Base-by-base conservation (phyloP, 257 asterid genomes). In the Ballota nigra region DNA sequence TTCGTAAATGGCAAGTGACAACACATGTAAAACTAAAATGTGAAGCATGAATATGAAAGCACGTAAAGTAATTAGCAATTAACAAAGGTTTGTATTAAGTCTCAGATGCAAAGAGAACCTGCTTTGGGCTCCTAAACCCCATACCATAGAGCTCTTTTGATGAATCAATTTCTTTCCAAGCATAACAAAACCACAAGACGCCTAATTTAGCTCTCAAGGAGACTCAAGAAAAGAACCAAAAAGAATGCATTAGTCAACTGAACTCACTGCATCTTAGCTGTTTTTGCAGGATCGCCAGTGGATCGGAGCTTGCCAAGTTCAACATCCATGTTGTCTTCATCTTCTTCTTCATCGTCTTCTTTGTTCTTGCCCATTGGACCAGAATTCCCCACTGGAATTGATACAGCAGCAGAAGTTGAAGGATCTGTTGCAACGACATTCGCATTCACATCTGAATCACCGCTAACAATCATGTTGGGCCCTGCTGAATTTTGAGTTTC, bases 291-390 rank as follows among this genome's bases (percentile, higher is more conserved):
- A 84, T 92, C 97, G 22, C 86, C 89, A 68, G 78, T 82, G 26
- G 92, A 15, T 11, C 86, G 79, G 52, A 92, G 69, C 80, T 87
- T 95, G 36, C 90, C 89, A 51, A 92, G 86, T 83, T 89, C 95
- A 66, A 89, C 89, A 38, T 92, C 99, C 97, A 95, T 79, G 78
- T 85, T 87, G 79, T 91, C 98, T 72, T 91, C 97, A 29, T 94
- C 97, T 72, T 94, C 99, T 15, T 94, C 99, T 18, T 94, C 97
- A 6, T 91, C 98, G 3, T 94, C 99, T 72, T 91, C 97, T 79
- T 89, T 95, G 72, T 81, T 51, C 78, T 95, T 95, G 66, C 77
- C 81, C 75, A 38, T 38, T 26, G 85, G 81, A 18, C 86, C 88
- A 66, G 84, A 80, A 69, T 83, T 63, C 12, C 83, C 84, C 53